phyloP scores from a whole-genome alignment of 805 yeast genomes.

The Lachancea sp. region DNA sequence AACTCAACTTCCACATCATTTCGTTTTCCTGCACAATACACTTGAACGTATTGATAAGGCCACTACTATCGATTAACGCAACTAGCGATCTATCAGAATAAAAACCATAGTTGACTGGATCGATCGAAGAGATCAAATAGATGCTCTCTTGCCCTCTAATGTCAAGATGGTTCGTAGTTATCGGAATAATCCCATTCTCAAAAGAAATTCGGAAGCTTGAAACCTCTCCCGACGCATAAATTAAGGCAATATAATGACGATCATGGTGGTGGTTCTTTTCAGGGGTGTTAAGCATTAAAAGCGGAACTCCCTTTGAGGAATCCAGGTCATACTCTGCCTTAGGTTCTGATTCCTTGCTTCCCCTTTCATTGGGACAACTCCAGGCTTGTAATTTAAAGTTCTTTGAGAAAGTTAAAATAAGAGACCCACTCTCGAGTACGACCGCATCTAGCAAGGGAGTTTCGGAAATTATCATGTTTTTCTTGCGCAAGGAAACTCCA shows the following conservation, averaged over 20 bases:
- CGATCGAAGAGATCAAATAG: conserved; percentile 49
- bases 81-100: conserved; percentile 40
- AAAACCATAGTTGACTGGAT: conserved; percentile 48
- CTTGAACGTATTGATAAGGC: conserved; percentile 44
- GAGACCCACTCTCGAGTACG: conserved; percentile 42
- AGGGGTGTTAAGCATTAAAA: conserved; percentile 35
- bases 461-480: conserved; percentile 40
- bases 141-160: conserved; percentile 31
- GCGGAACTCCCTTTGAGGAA: conserved; percentile 13
- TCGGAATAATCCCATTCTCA: conserved; percentile 33
- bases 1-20: conserved; percentile 49
- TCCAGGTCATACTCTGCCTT: conserved; percentile 14
- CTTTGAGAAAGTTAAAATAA: conserved; percentile 42
- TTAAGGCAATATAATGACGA: conserved; percentile 44
- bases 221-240: conserved; percentile 36
- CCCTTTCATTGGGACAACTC: conserved; percentile 42
- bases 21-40: conserved; percentile 29
- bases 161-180: conserved; percentile 15
- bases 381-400: conserved; percentile 45
- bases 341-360: conserved; percentile 17
- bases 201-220: conserved; percentile 30
- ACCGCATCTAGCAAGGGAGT: conserved; percentile 44
- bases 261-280: conserved; percentile 28
- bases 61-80: conserved; percentile 50
- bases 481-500: conserved; percentile 34